Base-by-base conservation (phyloP, 768 basidiomycete genomes). In the Hydnomerulius pinastri region DNA sequence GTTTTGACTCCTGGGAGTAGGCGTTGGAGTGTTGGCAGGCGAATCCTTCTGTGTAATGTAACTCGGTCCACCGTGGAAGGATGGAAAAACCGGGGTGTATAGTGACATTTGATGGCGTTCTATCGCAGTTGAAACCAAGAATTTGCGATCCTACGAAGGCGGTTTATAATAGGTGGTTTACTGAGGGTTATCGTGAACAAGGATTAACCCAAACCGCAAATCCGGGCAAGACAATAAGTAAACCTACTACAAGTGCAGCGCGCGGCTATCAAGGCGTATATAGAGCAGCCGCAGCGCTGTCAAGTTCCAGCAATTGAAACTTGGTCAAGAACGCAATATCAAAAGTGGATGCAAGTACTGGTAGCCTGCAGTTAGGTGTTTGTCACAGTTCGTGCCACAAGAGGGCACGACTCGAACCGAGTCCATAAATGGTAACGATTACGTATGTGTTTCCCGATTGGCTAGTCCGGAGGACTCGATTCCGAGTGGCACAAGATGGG, bases 81-180 rank as follows among this genome's bases (percentile, higher is more conserved):
- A 38, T 8, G 68, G 70, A 24, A 70, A 70, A 6, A 70, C 53
- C 37, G 68, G 68, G 1, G 68, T 70, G 52, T 70, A 71, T 10
- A 70, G 61, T 33, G 68, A 70, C 68, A 70, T 70, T 37, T 36
- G 18, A 15, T 23, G 39, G 39, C 46, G 21, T 18, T n/a, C 21
- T 12, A 15, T 32, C 8, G 7, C 21, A 15, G 3, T 10, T 27
- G 25, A 38, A 38, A 21, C 17, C 17, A 41, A 50, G 33, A 44
- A 25, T 2, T 21, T 1, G 44, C 20, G n/a, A 36, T 6, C 13
- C 10, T 30, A 39, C 36, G 28, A 13, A 10, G 47, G 39, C 13
- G 21, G 21, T 24, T 23, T 40, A 24, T 7, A 35, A 17, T 13
- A n/a, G 28, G 18, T 17, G 35, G 28, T 17, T 25, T 11, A 17